Evolutionary conservation across 495 filamentous ascomycete species (phyloP).

Genomic region (Neurospora pannonica): DNA sequence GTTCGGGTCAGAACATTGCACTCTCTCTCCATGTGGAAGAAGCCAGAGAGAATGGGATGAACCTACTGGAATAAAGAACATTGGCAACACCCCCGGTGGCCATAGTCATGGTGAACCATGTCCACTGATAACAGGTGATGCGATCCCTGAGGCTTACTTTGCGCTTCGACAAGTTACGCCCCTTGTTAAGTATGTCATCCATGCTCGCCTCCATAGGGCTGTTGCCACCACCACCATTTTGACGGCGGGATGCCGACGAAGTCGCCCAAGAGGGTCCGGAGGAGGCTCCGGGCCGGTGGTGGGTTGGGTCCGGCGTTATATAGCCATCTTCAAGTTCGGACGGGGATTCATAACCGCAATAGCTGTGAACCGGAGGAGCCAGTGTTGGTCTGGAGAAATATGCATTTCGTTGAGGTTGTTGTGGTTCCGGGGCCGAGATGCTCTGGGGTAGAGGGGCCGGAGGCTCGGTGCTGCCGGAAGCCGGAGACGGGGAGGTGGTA

Average conservation of each 20-base stretch:
- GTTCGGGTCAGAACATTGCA: neutral
- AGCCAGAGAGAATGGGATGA: neutral
- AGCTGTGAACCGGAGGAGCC: neutral
- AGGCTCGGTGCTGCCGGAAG: neutral
- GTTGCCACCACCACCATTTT: neutral
- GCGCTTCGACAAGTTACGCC: slow-evolving; percentile 9
- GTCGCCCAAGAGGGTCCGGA: neutral
- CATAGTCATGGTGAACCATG: slow-evolving; percentile 71
- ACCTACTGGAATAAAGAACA: slow-evolving; percentile 58
- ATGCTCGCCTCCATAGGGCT: slow-evolving; percentile 16
- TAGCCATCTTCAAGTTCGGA: slow-evolving; percentile 2
- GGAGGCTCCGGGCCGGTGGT: neutral
- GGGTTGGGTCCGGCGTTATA: neutral
- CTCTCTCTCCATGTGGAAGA: neutral
- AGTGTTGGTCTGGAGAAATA: neutral
- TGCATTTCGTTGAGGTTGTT: neutral
- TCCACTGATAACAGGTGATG: slow-evolving; percentile 47
- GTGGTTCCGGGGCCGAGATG: neutral
- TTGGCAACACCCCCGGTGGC: slow-evolving; percentile 80
- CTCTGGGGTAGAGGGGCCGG: neutral
- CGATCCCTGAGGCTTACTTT: slow-evolving; percentile 35
- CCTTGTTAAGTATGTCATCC: slow-evolving; percentile 19
- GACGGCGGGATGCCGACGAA: neutral
- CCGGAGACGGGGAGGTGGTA: neutral
- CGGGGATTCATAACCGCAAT: slow-evolving; percentile 7